These are phyloP conservation scores for Yarrowia keelungensis DNA, from an alignment of 805 yeast species.

Conservation along the genomic window DNA sequence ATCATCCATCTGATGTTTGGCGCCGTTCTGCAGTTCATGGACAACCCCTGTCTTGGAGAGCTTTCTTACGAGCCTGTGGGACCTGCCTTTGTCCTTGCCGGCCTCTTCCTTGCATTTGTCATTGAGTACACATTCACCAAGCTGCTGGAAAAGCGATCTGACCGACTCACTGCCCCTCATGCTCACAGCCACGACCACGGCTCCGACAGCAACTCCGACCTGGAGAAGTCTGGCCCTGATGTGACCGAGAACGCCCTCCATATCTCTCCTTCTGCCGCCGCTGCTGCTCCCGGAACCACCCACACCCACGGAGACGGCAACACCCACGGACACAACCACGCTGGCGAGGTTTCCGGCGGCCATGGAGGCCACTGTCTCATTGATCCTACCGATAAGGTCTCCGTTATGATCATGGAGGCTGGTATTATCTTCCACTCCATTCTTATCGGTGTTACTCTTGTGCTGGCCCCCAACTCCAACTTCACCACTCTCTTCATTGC, in stretches of 20 bases:
- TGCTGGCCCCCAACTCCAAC: conserved; percentile 50
- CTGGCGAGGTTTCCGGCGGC: conserved; percentile 36
- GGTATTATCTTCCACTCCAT: conserved; percentile 72
- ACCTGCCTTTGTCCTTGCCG: conserved; percentile 59
- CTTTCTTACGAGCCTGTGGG: conserved; percentile 61
- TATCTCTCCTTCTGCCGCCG: conserved; percentile 16
- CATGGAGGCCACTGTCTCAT: conserved; percentile 63
- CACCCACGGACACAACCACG: conserved; percentile 32
- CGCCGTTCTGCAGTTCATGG: conserved; percentile 62
- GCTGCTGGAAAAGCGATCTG: conserved; percentile 51
- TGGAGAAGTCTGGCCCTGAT: conserved; percentile 4
- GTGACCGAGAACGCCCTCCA: conserved; percentile 4
- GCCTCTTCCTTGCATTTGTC: conserved; percentile 59
- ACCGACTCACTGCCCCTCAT: conserved; percentile 16
- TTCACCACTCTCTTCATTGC: conserved; percentile 65
- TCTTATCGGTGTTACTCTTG: conserved; percentile 65
- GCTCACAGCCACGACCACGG: conserved; percentile 40
- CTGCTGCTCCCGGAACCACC: conserved; percentile 34
- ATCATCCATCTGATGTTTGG: conserved; percentile 77
- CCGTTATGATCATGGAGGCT: conserved; percentile 55
- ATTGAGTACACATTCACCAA: conserved; percentile 60
- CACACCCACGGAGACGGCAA: conserved; percentile 28
- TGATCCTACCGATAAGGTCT: conserved; percentile 40
- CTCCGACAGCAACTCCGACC: conserved; percentile 32
- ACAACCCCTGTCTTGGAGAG: conserved; percentile 67